A percentile compares a stretch with the other conserved stretches of the same genome.
Evolutionary conservation across 2,329 filamentous ascomycete genomes (phyloP).

Genomic region (Calonectria pseudoturangicola): DNA sequence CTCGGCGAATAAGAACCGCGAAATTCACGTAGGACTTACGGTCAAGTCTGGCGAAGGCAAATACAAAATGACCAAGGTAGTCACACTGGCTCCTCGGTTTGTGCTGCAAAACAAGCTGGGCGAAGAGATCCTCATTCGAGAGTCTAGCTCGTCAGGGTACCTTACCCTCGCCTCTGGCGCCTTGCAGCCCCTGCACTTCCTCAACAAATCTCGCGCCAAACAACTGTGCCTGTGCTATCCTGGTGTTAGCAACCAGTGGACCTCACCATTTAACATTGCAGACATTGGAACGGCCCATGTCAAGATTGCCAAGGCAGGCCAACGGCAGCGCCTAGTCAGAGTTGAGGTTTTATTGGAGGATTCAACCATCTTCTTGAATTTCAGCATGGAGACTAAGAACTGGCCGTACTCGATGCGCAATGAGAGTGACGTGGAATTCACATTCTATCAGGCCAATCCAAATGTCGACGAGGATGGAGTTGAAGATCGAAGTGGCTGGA

Average conservation of each 20-base stretch:
- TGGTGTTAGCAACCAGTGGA: conserved; percentile 97
- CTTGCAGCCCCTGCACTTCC: conserved; percentile 90
- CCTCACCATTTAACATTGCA: conserved; percentile 97
- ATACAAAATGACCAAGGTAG: conserved; percentile 97
- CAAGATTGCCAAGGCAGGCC: conserved; percentile 92
- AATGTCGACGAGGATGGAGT: conserved; percentile 93
- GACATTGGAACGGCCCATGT: conserved; percentile 94
- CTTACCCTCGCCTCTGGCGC: conserved; percentile 86
- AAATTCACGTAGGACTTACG: conserved; percentile 93
- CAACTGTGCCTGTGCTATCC: conserved; percentile 95
- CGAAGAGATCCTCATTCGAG: conserved; percentile 91
- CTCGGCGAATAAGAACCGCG: conserved; percentile 80
- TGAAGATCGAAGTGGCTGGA: conserved; percentile 91
- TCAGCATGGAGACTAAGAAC: conserved; percentile 92
- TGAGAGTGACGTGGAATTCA: conserved; percentile 96
- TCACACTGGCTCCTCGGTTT: conserved; percentile 93
- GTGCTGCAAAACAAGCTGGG: conserved; percentile 94
- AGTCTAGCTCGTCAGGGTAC: conserved; percentile 92
- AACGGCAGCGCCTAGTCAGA: conserved; percentile 90
- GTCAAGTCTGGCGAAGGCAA: conserved; percentile 95
- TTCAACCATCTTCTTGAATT: conserved; percentile 93
- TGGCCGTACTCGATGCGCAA: conserved; percentile 99
- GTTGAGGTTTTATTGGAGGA: conserved; percentile 94
- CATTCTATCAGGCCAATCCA: conserved; percentile 96
- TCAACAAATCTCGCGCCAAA: conserved; percentile 88